Evolutionary conservation across 495 filamentous ascomycete genomes (phyloP).

Genomic region (Tuber calosporum): DNA sequence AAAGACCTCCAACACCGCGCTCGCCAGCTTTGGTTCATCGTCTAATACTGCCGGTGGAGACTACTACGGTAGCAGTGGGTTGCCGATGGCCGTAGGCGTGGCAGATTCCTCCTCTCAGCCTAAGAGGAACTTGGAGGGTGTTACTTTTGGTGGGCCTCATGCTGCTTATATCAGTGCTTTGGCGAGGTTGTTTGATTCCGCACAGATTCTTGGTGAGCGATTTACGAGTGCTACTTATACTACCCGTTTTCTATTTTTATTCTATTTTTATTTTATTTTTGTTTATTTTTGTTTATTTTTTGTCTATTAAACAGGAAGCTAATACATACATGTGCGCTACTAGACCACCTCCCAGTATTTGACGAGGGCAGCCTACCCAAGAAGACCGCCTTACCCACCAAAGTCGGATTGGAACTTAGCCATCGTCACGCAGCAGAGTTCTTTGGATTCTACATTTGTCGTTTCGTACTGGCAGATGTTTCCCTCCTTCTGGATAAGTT

Average conservation of each 20-base stretch:
- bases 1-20: conserved; percentile 60
- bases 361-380: conserved; percentile 87
- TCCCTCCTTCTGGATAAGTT: conserved; percentile 89
- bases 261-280: conserved; percentile 4
- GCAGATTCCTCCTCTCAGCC: conserved; percentile 44
- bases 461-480: conserved; percentile 82
- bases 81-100: conserved; percentile 29
- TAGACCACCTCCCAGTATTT: conserved; percentile 93
- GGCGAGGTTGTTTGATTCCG: conserved; percentile 88
- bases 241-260: conserved; percentile 7
- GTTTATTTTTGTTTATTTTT: conserved; percentile 1
- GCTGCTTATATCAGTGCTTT: conserved; percentile 83
- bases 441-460: conserved; percentile 93
- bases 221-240: conserved; percentile 9
- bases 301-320: neutral
- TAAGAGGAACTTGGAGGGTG: conserved; percentile 60
- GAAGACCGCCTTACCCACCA: conserved; percentile 66
- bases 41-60: conserved; percentile 23
- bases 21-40: conserved; percentile 29
- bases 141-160: conserved; percentile 74
- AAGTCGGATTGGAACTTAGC: conserved; percentile 88
- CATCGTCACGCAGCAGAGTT: conserved; percentile 93
- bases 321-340: neutral
- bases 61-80: conserved; percentile 28
- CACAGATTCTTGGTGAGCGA: conserved; percentile 78